phyloP scores from a whole-genome alignment of 441 rosid genomes.

The Jatropha multifida region DNA sequence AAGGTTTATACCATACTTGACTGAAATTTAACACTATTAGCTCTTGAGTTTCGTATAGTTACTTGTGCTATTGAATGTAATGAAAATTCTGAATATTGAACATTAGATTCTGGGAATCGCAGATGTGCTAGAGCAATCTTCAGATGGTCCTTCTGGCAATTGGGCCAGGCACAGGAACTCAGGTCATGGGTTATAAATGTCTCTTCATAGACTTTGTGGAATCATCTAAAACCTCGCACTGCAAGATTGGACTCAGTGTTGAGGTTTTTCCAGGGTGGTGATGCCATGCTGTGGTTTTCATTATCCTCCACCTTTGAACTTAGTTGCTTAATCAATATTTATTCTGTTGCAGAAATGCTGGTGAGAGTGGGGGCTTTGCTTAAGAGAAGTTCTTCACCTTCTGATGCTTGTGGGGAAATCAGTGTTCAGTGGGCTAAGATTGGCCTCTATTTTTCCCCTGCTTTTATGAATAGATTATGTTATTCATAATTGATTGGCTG shows the following conservation, averaged over 20 bases:
- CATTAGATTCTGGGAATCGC: conserved; percentile 79
- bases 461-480: conserved; percentile 36
- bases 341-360: conserved; percentile 75
- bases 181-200: conserved; percentile 54
- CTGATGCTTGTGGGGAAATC: conserved; percentile 51
- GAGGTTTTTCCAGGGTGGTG: conserved; percentile 55
- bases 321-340: conserved; percentile 50
- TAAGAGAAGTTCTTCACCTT: conserved; percentile 52
- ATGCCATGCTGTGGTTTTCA: conserved; percentile 40
- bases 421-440: conserved; percentile 44
- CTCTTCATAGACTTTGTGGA: conserved; percentile 43
- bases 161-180: conserved; percentile 68
- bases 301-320: conserved; percentile 40
- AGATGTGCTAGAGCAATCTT: conserved; percentile 74
- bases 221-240: conserved; percentile 46
- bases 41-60: conserved; percentile 30
- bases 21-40: conserved; percentile 12
- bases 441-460: conserved; percentile 23
- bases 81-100: conserved; percentile 55
- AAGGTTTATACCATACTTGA: conserved; percentile 14
- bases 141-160: conserved; percentile 66
- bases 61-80: conserved; percentile 33
- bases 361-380: conserved; percentile 60
- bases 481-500: conserved; percentile 18
- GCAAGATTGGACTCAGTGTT: conserved; percentile 48